Percentiles rank a stretch among this genome's conserved stretches.
phyloP scores from a whole-genome alignment of 78 protist genomes.

The Planoprotostelium fungivorum region DNA sequence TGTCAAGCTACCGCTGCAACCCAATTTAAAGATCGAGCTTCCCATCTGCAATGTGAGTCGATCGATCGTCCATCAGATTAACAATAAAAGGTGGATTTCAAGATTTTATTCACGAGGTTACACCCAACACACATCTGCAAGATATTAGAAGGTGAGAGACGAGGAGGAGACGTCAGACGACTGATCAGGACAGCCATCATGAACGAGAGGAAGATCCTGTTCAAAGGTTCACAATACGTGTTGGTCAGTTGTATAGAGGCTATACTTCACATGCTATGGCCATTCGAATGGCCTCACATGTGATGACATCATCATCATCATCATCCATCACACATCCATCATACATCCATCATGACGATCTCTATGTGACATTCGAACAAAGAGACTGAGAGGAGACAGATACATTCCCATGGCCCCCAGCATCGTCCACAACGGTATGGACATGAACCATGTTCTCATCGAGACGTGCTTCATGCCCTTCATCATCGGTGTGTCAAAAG shows the following conservation, averaged over 20 bases:
- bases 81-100: background rate
- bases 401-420: background rate
- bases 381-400: background rate
- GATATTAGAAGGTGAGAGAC: background rate
- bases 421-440: background rate
- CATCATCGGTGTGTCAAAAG: background rate
- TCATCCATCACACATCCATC: too few species aligned
- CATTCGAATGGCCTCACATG: background rate
- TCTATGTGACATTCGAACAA: too few species aligned
- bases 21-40: too few species aligned
- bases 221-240: background rate
- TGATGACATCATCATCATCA: background rate
- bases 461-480: conserved; percentile 1
- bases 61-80: too few species aligned
- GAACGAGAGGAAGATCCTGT: background rate
- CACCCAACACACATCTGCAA: background rate
- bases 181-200: background rate
- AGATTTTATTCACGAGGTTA: background rate
- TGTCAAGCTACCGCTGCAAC: too few species aligned
- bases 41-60: too few species aligned
- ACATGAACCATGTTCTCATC: background rate
- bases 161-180: background rate
- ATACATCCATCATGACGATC: too few species aligned
- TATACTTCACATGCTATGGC: background rate
- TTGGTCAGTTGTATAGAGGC: background rate